Evolutionary conservation across 1,284 basidiomycete genomes (phyloP).

Genomic region (Boletellus deceptivus): DNA sequence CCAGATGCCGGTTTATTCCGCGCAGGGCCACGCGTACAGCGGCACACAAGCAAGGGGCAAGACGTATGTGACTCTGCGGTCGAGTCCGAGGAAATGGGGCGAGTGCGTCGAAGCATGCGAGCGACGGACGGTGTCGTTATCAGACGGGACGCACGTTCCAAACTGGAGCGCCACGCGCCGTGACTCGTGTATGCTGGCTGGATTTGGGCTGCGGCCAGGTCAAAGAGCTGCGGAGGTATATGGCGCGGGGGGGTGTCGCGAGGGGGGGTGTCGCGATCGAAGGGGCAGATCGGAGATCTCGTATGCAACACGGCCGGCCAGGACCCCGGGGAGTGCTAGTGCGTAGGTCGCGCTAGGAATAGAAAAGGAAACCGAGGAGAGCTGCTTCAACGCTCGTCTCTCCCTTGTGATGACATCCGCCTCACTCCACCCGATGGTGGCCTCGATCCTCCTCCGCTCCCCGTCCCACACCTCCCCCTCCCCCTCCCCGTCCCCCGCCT

Average conservation of each 20-base stretch:
- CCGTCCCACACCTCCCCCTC: slow-evolving; percentile 6
- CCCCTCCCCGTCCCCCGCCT: slow-evolving; percentile 31
- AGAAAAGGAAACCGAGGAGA: slow-evolving; percentile 15
- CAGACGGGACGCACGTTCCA: no score
- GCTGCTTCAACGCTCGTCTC: background rate
- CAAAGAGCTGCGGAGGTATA: background rate
- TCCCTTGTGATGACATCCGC: slow-evolving; percentile 13
- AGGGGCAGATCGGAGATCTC: slow-evolving; percentile 19
- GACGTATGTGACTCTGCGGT: no score
- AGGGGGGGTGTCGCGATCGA: slow-evolving; percentile 5
- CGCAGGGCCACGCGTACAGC: slow-evolving; percentile 2
- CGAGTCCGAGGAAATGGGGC: background rate
- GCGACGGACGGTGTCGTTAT: no score
- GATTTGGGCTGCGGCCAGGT: background rate
- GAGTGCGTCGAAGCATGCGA: no score
- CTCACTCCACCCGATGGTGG: slow-evolving; percentile 10
- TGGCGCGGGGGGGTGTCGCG: background rate
- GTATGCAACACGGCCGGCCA: slow-evolving; percentile 12
- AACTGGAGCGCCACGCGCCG: no score
- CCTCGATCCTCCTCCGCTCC: slow-evolving; percentile 25
- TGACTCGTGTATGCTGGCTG: no score
- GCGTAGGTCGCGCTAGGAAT: background rate
- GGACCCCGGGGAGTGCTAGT: slow-evolving; percentile 22
- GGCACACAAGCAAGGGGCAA: background rate
- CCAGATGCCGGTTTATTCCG: slow-evolving; percentile 24